Evolutionary conservation across 225 moss, liverwort and hornwort genomes (phyloP), one percentile per base, ranked within the genome.

Genomic region (Marchantia paleacea): DNA sequence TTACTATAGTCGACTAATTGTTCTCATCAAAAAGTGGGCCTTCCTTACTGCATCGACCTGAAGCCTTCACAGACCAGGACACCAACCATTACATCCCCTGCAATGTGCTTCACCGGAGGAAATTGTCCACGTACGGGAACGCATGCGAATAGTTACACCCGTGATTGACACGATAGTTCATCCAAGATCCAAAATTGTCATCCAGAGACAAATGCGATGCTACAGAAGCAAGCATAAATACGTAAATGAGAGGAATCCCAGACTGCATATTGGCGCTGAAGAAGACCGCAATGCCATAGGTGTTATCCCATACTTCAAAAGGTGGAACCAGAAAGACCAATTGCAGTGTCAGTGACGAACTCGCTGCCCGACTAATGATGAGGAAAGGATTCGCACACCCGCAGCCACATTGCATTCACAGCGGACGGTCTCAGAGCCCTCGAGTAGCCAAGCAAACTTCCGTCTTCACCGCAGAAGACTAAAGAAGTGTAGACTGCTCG

Each of bases 11-110:
- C 82, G 82, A 58, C 72, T 72, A 76, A 65, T 66, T 70, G 26
- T 85, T 55, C 70, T 77, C 85, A 82, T 85, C 80, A 83, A 86
- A 75, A 68, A 22, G 39, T 52, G 52, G 80, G 75, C 76, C 67
- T 78, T 82, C 80, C 70, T 76, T n/a, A 25, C 28, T 30, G 26
- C 30, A 72, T 50, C 49, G 52, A 74, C 75, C 54, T 25, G 72
- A 25, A 29, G 7, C 0, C 49, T 16, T 62, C 69, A 28, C 24
- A 9, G 39, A 22, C 10, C 7, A 39, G 48, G 69, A 69, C 62
- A 18, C 31, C 48, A 62, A 73, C 28, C 72, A 30, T 62, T 53
- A 26, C 39, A 57, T 47, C 29, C 26, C 54, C 39, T 55, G 51
- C 54, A 22, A 64, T 3, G 12, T 11, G 69, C 29, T 67, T 55